Base-by-base conservation (phyloP, 352 stramenopile species). In the Pythium rishiriense region DNA sequence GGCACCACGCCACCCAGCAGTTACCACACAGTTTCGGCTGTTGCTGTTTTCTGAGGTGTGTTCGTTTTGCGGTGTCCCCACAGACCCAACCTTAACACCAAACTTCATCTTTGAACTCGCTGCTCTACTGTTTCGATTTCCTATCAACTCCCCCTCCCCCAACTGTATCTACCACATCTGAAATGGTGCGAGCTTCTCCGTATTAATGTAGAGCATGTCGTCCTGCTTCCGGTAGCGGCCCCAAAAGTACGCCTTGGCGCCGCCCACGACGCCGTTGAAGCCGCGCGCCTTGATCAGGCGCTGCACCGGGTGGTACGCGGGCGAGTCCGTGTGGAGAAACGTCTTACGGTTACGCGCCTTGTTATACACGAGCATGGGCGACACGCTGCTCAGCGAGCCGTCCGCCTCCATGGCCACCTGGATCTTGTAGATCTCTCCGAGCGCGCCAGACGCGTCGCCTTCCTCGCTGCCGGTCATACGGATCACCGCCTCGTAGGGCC, bases 371-470 rank as follows among this genome's bases (percentile, higher is more conserved):
- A 96, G 79, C 87, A 96, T 96, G 24, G 87, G 85, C 62, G 90
- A 73, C 24, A 84, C 82, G 41, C 73, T 90, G 60, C 82, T 90
- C 12, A 90, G 70, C 45, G 78, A 61, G 5, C 79, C 82, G 56
- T 88, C 73, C 1, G 72, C 65, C 46, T 85, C 77, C 68, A 93
- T 73, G 15, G 87, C 87, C 56, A 94, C 86, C 47, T 96, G 87
- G 70, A 96, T 93, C 77, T 96, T 96, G 77, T 96, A 96, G 75
- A 96, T 93, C 74, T 96, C 87, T 28, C 86, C 86, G 48, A 93
- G 74, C 11, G 78, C 81, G 22, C 84, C 85, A n/a, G 85, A 66
- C 26, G 81, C 79, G 11, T 90, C 81, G 47, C 81, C 83, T 24
- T 90, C 76, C 39, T 90, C 81, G 46, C 62, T 86, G 41, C 72